Percentiles rank a stretch among this genome's conserved stretches.
phyloP scores from a whole-genome alignment of 345 rosid genomes.

The Leavenworthia alabamica region DNA sequence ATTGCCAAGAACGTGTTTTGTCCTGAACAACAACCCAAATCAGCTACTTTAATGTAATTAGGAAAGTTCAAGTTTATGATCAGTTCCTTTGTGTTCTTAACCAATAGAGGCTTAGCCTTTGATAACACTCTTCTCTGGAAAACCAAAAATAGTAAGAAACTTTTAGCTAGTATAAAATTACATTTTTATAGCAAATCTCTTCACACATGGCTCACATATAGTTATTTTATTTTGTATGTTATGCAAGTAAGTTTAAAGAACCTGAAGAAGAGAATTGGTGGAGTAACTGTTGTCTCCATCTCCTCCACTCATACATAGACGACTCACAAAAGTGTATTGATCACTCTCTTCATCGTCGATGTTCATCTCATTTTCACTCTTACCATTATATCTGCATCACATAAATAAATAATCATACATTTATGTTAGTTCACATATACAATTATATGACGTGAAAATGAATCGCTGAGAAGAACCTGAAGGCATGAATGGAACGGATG shows the following conservation, averaged over 20 bases:
- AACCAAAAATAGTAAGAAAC: background rate
- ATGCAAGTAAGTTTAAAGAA: background rate
- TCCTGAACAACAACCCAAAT: too few relatives aligned
- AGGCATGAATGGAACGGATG: background rate
- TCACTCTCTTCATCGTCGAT: background rate
- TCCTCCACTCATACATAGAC: too few relatives aligned
- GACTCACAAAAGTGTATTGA: too few relatives aligned
- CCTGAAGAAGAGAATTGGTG: too few relatives aligned
- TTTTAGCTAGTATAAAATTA: background rate
- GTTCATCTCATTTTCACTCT: background rate
- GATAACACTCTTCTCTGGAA: too few relatives aligned
- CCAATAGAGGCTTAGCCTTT: too few relatives aligned
- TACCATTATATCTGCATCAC: background rate
- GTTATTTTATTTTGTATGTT: too few relatives aligned
- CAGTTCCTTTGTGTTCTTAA: too few relatives aligned
- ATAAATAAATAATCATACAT: background rate
- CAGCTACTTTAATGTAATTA: too few relatives aligned
- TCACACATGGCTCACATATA: background rate
- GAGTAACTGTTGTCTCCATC: too few relatives aligned
- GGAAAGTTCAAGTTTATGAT: too few relatives aligned
- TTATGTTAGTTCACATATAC: background rate
- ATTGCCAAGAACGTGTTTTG: too few relatives aligned
- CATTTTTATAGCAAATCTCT: background rate
- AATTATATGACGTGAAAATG: background rate
- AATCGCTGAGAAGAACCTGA: constrained; percentile 4